Base-by-base conservation (phyloP, 1,284 basidiomycete genomes). In the Heimioporus retisporus region DNA sequence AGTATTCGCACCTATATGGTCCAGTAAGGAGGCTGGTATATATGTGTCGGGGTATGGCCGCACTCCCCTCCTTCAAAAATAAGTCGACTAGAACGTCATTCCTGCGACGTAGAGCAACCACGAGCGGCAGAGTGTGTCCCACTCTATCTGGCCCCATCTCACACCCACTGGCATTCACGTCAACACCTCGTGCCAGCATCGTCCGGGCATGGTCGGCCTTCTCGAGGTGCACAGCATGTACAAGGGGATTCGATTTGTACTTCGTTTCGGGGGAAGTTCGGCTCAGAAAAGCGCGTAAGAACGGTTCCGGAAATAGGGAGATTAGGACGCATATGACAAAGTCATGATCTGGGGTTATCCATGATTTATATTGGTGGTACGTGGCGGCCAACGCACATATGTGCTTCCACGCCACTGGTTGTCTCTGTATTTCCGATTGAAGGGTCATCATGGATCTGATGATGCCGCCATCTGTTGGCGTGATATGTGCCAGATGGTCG, bases 261-360 rank as follows among this genome's bases (percentile, higher is more conserved):
- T 54, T 55, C 7, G 60, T n/a, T 15, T 15, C 19, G 35, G 16
- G 11, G 19, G 62, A n/a, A 54, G 35, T 6, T 35, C 16, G 51
- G 1, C 16, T 15, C 10, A 68, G 43, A 62, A 61, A 68, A 6
- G 56, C 50, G 6, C 23, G 46, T 7, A 68, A 46, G 10, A 68
- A 55, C 4, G 56, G 21, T 18, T 53, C 62, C 1, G 66, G 65
- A 7, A 57, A 25, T 16, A 43, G 21, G 21, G 55, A 63, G 19
- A 58, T 57, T 6, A 67, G 55, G 58, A 67, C 54, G 23, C 59
- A 66, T 35, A 35, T 14, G 21, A 66, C 21, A 55, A 68, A 68
- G 54, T 68, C 66, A 14, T 67, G 60, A 15, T 50, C n/a, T 6
- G 50, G 54, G 23, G 65, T 48, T 23, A 56, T 54, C 60, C 65